Evolutionary conservation across 2,329 filamentous ascomycete species (phyloP).

Genomic region (Fusarium sp.): DNA sequence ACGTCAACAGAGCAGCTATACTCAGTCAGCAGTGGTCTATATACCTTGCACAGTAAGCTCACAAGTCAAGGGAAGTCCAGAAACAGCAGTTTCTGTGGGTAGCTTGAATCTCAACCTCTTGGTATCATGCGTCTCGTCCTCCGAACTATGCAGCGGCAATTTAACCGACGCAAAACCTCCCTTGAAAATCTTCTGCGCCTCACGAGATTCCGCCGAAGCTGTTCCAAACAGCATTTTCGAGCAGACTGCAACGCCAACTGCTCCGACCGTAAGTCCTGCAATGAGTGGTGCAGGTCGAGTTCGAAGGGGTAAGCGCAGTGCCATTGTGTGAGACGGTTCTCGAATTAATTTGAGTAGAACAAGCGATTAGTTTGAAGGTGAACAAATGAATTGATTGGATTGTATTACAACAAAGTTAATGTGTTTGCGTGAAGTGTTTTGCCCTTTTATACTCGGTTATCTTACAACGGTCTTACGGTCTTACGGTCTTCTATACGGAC

Average conservation of each 20-base stretch:
- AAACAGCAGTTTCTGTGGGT: constrained; percentile 58
- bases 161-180: constrained; percentile 57
- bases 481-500: constrained; percentile 22
- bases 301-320: constrained; percentile 22
- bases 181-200: constrained; percentile 47
- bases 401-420: neutral
- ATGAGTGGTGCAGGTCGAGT: constrained; percentile 40
- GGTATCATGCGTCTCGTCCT: constrained; percentile 68
- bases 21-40: neutral
- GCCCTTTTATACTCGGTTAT: neutral
- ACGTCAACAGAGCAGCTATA: constrained; percentile 67
- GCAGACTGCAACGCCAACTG: constrained; percentile 28
- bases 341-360: fast-evolving
- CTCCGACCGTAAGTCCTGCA: constrained; percentile 37
- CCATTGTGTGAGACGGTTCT: constrained; percentile 17
- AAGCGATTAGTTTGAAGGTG: fast-evolving
- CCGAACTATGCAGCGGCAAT: constrained; percentile 62
- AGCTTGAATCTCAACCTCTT: constrained; percentile 68
- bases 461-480: neutral
- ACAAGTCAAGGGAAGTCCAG: constrained; percentile 64
- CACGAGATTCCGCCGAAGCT: constrained; percentile 37
- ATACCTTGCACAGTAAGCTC: constrained; percentile 1
- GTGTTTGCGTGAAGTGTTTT: fast-evolving
- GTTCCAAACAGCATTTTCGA: constrained; percentile 39
- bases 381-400: neutral